Percentiles rank a stretch among this genome's conserved stretches.
Evolutionary conservation across 2,329 filamentous ascomycete genomes (phyloP).

Genomic region (Didymella keratinophila): DNA sequence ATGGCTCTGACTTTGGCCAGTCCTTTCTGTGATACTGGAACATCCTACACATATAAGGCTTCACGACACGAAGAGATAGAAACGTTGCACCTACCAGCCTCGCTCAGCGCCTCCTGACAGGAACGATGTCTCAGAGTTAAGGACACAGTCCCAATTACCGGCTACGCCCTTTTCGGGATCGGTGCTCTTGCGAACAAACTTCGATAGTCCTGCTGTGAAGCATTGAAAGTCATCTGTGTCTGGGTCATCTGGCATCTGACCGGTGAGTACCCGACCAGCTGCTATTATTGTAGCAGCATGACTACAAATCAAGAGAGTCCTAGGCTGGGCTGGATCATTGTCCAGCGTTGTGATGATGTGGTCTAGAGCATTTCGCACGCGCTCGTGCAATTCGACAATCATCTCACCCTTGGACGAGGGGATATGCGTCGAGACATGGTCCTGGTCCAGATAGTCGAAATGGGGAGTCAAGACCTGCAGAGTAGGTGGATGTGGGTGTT

Average conservation of each 20-base stretch:
- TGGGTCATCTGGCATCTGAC: constrained; percentile 73
- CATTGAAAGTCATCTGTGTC: constrained; percentile 82
- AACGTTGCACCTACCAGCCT: constrained; percentile 71
- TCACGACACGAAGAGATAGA: neutral
- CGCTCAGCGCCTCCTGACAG: constrained; percentile 81
- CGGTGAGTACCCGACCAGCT: constrained; percentile 82
- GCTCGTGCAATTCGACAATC: constrained; percentile 79
- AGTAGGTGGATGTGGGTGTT: constrained; percentile 80
- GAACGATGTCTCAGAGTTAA: constrained; percentile 87
- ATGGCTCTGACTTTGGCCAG: constrained; percentile 18
- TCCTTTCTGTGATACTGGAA: constrained; percentile 20
- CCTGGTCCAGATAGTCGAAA: constrained; percentile 63
- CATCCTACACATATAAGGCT: constrained; percentile 8
- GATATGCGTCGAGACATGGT: constrained; percentile 68
- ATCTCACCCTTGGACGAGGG: constrained; percentile 81
- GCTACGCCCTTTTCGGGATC: constrained; percentile 66
- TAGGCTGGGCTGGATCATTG: constrained; percentile 66
- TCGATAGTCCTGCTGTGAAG: constrained; percentile 82
- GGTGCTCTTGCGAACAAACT: constrained; percentile 63
- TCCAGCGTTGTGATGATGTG: constrained; percentile 78
- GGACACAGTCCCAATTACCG: constrained; percentile 80
- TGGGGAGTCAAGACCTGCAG: constrained; percentile 72
- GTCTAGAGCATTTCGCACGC: constrained; percentile 74
- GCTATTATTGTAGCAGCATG: constrained; percentile 92
- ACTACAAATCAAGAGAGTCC: constrained; percentile 79